phyloP scores from a whole-genome alignment of 139 green algal genomes.

The Chlamydomonas schloesseri region DNA sequence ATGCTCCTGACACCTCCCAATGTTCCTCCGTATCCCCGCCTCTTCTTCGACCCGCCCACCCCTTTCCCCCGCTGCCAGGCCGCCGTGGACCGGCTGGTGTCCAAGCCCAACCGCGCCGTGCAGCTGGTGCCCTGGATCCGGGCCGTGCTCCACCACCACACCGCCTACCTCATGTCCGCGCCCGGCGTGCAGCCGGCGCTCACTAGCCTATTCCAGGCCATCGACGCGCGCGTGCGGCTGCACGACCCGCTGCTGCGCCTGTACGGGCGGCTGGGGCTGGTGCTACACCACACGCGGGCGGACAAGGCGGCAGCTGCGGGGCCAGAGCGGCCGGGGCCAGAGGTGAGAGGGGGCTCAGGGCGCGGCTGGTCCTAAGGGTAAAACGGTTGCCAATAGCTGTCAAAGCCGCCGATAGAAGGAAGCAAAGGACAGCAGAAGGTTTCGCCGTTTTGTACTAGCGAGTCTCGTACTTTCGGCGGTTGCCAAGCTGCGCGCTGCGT shows the following conservation, averaged over 20 bases:
- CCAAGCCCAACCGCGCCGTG: constrained; percentile 60
- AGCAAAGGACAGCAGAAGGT: no score
- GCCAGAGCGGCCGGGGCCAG: constrained; percentile 17
- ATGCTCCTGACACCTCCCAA: no score
- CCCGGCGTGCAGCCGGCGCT: constrained; percentile 55
- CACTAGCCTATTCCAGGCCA: constrained; percentile 43
- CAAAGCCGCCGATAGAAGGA: no score
- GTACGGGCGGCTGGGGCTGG: constrained; percentile 52
- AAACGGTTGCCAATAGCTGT: no score
- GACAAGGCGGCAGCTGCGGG: background rate
- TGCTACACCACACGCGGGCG: constrained; percentile 52
- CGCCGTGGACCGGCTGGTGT: constrained; percentile 71
- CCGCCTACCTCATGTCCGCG: constrained; percentile 78
- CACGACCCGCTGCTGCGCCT: constrained; percentile 55
- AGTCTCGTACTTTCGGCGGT: no score
- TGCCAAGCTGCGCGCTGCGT: no score
- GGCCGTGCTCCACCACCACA: constrained; percentile 76
- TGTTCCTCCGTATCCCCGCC: no score
- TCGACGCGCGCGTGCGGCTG: constrained; percentile 51
- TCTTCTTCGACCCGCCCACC: no score
- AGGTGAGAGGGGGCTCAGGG: background rate
- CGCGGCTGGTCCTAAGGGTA: no score
- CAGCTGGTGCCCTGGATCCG: constrained; percentile 80
- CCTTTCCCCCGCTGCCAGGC: background rate
- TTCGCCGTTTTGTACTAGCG: no score